Evolutionary conservation across 2,329 filamentous ascomycete species (phyloP).

Genomic region (Penicillium oxalicum): DNA sequence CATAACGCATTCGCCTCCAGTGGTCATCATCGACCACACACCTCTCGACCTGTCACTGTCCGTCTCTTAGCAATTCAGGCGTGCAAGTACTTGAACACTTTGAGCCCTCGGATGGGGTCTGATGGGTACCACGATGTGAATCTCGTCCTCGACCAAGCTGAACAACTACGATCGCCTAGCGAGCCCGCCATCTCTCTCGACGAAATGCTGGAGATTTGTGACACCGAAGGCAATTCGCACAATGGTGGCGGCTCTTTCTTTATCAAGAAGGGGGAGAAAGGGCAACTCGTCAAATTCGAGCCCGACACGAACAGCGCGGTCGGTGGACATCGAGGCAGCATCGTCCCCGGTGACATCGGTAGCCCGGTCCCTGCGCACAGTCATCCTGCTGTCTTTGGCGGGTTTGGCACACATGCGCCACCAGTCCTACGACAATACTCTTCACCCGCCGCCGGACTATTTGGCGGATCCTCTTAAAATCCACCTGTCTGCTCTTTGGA

Average conservation of each 20-base stretch:
- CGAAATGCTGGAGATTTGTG: constrained; percentile 77
- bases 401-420: constrained; percentile 28
- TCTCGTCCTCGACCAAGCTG: constrained; percentile 58
- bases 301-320: constrained; percentile 45
- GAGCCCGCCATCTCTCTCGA: constrained; percentile 52
- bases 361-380: constrained; percentile 53
- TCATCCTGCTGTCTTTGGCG: constrained; percentile 35
- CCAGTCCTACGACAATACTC: constrained; percentile 35
- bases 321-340: constrained; percentile 38
- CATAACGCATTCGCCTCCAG: constrained; percentile 47
- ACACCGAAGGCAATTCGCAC: constrained; percentile 77
- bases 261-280: constrained; percentile 50
- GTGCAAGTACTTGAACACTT: constrained; percentile 59
- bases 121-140: constrained; percentile 67
- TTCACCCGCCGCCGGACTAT: constrained; percentile 35
- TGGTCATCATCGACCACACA: constrained; percentile 44
- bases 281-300: constrained; percentile 45
- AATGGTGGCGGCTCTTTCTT: constrained; percentile 92
- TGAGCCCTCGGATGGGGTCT: constrained; percentile 35
- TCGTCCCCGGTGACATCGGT: constrained; percentile 61
- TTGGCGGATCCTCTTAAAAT: constrained; percentile 20
- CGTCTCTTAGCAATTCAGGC: constrained; percentile 70
- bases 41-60: constrained; percentile 62
- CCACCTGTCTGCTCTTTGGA: background rate
- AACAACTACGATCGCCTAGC: constrained; percentile 55